Evolutionary conservation across 192 early-diverging fungal genomes (phyloP).

Genomic region (Coemansia aciculifera): DNA sequence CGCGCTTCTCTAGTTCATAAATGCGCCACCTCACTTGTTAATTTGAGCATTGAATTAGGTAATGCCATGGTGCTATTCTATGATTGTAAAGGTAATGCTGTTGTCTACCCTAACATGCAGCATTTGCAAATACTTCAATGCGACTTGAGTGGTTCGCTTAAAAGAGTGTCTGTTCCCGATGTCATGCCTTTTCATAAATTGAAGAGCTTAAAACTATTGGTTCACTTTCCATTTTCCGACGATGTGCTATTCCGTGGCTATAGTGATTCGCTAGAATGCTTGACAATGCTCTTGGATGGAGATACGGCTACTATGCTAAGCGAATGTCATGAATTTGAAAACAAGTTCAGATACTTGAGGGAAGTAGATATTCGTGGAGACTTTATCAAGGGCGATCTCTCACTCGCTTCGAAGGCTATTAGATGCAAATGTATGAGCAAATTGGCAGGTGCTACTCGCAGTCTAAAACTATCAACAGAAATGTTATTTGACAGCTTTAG

Average conservation of each 20-base stretch:
- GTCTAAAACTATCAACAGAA: not conserved
- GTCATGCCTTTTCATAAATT: not conserved
- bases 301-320: not conserved
- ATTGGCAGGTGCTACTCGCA: not conserved
- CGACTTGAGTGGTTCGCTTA: not conserved
- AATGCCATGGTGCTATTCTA: not conserved
- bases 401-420: not conserved
- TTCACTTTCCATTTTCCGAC: slow-evolving; percentile 2
- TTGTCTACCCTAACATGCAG: slow-evolving; percentile 7
- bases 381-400: not conserved
- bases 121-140: not conserved
- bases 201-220: not conserved
- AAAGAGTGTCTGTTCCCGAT: not conserved
- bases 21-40: not conserved
- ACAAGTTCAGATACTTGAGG: not conserved
- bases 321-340: not conserved
- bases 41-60: too few species aligned
- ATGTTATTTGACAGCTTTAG: not conserved
- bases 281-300: not conserved
- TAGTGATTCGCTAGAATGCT: not conserved
- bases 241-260: slow-evolving; percentile 15
- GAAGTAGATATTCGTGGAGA: not conserved
- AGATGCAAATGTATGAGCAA: not conserved
- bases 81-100: not conserved
- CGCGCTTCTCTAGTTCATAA: not conserved